Base-by-base conservation (phyloP, 83 land plant species). In the Larix sibirica region DNA sequence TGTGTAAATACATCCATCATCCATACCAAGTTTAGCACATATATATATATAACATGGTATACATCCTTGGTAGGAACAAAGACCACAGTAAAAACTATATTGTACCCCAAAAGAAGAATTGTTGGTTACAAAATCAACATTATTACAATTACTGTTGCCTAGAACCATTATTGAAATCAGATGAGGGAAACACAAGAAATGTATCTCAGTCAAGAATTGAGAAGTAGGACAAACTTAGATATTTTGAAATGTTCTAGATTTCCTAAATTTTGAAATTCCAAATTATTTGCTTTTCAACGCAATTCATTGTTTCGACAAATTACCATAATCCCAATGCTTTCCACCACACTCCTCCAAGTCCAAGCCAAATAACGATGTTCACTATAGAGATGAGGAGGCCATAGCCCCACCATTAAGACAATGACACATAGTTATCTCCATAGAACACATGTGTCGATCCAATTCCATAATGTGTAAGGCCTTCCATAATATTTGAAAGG, bases 371-470 rank as follows among this genome's bases (percentile, higher is more conserved):
- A 33, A 92, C 60, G 14, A 97, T 91, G 73, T 97, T 97, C 47
- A 97, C 98, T 13, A 95, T 68, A 23, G 99, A 96, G 67, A 92
- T 86, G 66, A 97, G 64, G 82, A 97, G 94, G 3, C 99, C 99
- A 81, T 94, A 95, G 2, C 99, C 99, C 99, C 99, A 95, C 98
- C 99, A 97, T 77, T 89, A 68, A 8, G 91, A 84, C 61, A 97
- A 93, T 0, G 98, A 94, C 0, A 97, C 99, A 75, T 97, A 95
- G 79, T 84, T 85, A 7, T 98, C 98, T 42, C 99, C 99, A 84
- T 95, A 97, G 84, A 95, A 97, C 54, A 97, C 96, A 23, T 95
- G 99, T 3, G 98, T 96, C 16, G 99, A 97, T 2, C 98, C 99
- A 42, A 94, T 97, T 10, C 98, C 98, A 78, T 94, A 97, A 82